phyloP scores from a whole-genome alignment of 192 early-diverging fungal genomes.

The Haplosporangium gracile region DNA sequence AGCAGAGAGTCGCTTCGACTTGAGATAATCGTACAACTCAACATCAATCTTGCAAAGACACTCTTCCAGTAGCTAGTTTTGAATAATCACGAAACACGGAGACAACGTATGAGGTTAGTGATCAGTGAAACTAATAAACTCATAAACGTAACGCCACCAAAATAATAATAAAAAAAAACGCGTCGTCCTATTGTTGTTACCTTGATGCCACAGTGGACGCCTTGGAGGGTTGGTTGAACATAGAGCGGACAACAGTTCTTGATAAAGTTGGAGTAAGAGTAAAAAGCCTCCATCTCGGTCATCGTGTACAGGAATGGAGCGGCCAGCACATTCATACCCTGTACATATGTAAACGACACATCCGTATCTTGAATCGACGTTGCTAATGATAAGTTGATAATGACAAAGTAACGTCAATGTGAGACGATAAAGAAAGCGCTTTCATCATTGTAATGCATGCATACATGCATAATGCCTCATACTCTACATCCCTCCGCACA shows the following conservation, averaged over 20 bases:
- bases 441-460: background rate
- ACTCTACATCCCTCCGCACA: no score
- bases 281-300: constrained; percentile 94
- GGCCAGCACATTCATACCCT: constrained; percentile 94
- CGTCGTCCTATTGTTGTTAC: constrained; percentile 47
- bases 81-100: background rate
- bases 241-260: constrained; percentile 92
- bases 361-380: constrained; percentile 55
- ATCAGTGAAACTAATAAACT: constrained; percentile 6
- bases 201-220: constrained; percentile 91
- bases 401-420: background rate
- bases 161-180: constrained; percentile 7
- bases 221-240: constrained; percentile 89
- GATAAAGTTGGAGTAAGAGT: constrained; percentile 89
- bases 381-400: constrained; percentile 4
- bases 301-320: constrained; percentile 94
- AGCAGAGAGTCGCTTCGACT: constrained; percentile 77
- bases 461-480: background rate
- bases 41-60: constrained; percentile 84
- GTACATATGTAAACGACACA: constrained; percentile 83
- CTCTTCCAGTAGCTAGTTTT: constrained; percentile 79
- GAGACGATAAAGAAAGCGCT: background rate
- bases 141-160: background rate
- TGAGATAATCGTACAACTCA: constrained; percentile 77
- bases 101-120: background rate